A percentile compares a stretch with the other conserved stretches of the same genome.
Conservation (phyloP, 345 rosid species). For the Corchorus capsularis region DNA sequence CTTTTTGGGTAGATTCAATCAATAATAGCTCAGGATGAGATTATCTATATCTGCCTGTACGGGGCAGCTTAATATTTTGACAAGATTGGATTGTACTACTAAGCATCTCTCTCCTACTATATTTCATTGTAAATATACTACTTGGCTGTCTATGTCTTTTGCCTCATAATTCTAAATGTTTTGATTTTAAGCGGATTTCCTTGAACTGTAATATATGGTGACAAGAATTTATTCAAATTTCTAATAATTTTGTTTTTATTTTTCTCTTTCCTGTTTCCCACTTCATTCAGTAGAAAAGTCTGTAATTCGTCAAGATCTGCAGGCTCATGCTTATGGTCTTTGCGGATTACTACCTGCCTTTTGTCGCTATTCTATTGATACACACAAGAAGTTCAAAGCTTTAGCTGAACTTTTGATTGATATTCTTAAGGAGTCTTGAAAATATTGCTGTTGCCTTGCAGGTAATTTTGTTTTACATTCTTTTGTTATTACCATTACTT, state of each 20-base stretch:
- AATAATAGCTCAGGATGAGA: not conserved
- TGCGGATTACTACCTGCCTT: conserved; percentile 79
- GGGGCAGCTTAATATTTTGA: not conserved
- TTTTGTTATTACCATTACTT: not conserved
- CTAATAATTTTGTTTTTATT: conserved; percentile 16
- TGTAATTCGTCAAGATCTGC: conserved; percentile 55
- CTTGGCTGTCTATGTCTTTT: not conserved
- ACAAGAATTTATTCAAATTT: conserved; percentile 8
- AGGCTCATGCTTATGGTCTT: conserved; percentile 65
- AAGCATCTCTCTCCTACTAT: not conserved
- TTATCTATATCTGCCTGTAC: not conserved
- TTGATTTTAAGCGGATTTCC: not conserved
- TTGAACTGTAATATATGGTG: not conserved
- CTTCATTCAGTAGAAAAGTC: conserved; percentile 65
- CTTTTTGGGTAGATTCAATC: not conserved
- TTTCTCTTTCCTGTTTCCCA: conserved; percentile 3
- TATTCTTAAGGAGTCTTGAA: conserved; percentile 56
- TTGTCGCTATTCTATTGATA: conserved; percentile 74
- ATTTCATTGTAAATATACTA: not conserved
- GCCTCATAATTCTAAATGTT: not conserved
- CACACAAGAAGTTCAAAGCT: conserved; percentile 46
- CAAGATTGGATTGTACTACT: not conserved
- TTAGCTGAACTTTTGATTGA: conserved; percentile 61
- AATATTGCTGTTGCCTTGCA: conserved; percentile 65
- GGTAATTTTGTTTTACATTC: conserved; percentile 39